Base-by-base conservation (phyloP, 2,329 filamentous ascomycete genomes). In the Fusarium chuoi region DNA sequence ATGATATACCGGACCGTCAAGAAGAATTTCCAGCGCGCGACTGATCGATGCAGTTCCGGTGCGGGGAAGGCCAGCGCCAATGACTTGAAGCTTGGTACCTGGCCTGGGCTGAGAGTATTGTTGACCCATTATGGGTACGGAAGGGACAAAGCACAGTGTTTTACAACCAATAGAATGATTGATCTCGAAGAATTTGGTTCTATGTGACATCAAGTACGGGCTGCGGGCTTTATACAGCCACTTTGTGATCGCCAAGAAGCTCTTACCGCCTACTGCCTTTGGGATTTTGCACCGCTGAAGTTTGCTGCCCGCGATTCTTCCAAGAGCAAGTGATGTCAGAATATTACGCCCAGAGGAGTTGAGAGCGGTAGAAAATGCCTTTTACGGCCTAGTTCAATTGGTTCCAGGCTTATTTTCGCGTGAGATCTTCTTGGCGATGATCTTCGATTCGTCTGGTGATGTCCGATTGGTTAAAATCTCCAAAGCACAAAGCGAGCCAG, bases 111-210 rank as follows among this genome's bases (percentile, higher is more conserved):
- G 30, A 36, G 30, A 36, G 30, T 52, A 51, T 9, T 35, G 17
- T 20, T 51, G 48, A 0, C 48, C 48, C 48, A 35, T 51, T 7
- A 5, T 7, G 4, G 6, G 4, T 11, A 14, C 6, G 6, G 10
- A 20, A 14, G 6, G 0, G 17, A 35, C 6, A 8, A 35, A 8
- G 30, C 0, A 14, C 0, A 6, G 9, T 1, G 6, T 20, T 1
- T 1, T 35, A 15, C 33, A 20, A 3, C 30, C 48, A 35, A 51
- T 24, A 51, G 17, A 51, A 13, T 1, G 7, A 35, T 2, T 24
- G 4, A 20, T 3, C 3, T 7, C 5, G 3, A n/a, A 5, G 22
- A 15, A 5, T 30, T 18, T n/a, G 4, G 6, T 33, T 5, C 28
- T 13, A 14, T 30, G 6, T 28, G 24, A 46, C 7, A 13, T 15